Evolutionary conservation across 495 filamentous ascomycete species (phyloP).

Genomic region (Xylaria intraflava): DNA sequence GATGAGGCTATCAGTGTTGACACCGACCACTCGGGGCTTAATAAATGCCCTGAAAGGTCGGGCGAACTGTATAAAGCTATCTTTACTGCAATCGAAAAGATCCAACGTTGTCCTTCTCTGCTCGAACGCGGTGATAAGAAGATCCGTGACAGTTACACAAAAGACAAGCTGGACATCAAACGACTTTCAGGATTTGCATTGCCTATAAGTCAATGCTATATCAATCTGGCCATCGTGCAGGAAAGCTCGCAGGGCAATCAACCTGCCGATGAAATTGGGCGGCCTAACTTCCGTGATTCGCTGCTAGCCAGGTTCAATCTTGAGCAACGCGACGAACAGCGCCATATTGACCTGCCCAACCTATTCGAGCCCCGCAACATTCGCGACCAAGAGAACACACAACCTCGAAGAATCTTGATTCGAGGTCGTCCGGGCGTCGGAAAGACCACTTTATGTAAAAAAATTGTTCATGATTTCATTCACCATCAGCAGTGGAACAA

Average conservation of each 20-base stretch:
- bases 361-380: conserved; percentile 25
- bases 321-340: not conserved
- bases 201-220: conserved; percentile 4
- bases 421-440: conserved; percentile 37
- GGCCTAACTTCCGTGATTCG: not conserved
- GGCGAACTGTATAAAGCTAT: not conserved
- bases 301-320: not conserved
- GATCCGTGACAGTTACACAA: not conserved
- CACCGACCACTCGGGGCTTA: not conserved
- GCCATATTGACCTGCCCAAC: not conserved
- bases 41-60: not conserved
- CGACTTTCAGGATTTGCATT: not conserved
- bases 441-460: conserved; percentile 42
- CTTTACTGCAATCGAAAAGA: not conserved
- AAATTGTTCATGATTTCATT: conserved; percentile 31
- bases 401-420: conserved; percentile 34
- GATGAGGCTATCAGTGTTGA: not conserved
- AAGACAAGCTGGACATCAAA: conserved; percentile 8
- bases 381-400: conserved; percentile 7
- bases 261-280: too few species aligned
- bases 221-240: conserved; percentile 22
- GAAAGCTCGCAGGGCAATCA: not conserved
- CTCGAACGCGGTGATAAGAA: not conserved
- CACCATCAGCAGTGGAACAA: not conserved
- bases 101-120: not conserved